phyloP scores from a whole-genome alignment of 2,329 filamentous ascomycete species.

The Cercospora janseana region DNA sequence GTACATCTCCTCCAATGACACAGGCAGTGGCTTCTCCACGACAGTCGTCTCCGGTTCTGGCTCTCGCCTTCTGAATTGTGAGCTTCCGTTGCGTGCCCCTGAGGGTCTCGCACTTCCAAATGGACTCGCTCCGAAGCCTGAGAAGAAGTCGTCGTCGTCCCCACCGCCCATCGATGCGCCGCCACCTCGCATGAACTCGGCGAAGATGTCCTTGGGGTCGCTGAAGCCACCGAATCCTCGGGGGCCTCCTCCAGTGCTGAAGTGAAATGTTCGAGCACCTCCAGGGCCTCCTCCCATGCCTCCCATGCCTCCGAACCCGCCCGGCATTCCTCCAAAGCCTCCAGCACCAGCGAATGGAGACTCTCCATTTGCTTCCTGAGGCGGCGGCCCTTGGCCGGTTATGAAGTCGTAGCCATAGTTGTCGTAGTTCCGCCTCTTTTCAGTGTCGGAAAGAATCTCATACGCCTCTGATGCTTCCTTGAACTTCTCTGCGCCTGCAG shows the following conservation, averaged over 20 bases:
- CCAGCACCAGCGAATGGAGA: constrained; percentile 45
- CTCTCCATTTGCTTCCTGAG: constrained; percentile 55
- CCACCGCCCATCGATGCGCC: constrained; percentile 49
- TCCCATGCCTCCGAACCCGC: constrained; percentile 52
- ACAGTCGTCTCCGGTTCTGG: constrained; percentile 83
- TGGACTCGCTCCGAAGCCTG: constrained; percentile 47
- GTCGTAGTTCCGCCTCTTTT: constrained; percentile 95
- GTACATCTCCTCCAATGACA: constrained; percentile 86
- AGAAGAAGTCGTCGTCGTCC: constrained; percentile 52
- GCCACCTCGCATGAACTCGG: constrained; percentile 70
- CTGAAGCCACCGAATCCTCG: constrained; percentile 73
- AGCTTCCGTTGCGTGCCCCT: constrained; percentile 44
- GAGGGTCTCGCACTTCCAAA: constrained; percentile 40
- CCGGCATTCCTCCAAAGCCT: constrained; percentile 59
- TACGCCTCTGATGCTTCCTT: constrained; percentile 98
- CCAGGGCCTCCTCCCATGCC: constrained; percentile 53
- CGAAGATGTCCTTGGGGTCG: constrained; percentile 79
- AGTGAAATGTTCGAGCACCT: constrained; percentile 60
- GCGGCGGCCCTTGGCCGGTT: constrained; percentile 39
- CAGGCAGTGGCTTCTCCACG: constrained; percentile 76
- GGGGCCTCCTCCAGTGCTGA: constrained; percentile 56
- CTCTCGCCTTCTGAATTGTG: constrained; percentile 42
- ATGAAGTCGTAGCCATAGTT: constrained; percentile 92
- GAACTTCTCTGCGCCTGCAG: constrained; percentile 85
- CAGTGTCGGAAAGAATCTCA: constrained; percentile 94